phyloP scores from a whole-genome alignment of 805 yeast genomes.

The Kluyveromyces aestuarii region DNA sequence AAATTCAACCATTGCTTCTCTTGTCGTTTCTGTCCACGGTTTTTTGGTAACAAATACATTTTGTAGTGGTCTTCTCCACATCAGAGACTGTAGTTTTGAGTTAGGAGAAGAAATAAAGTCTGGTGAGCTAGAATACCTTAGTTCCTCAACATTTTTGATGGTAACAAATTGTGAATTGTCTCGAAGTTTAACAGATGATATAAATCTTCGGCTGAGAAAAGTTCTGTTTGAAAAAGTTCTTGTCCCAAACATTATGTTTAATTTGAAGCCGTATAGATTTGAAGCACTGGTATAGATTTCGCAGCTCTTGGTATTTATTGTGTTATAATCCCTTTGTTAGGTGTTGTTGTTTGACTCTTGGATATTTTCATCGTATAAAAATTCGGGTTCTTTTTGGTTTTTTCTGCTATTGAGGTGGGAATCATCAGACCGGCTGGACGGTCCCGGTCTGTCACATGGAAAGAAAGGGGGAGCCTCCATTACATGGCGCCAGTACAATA shows the following conservation, averaged over 20 bases:
- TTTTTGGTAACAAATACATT: constrained; percentile 79
- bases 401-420: too few relatives aligned
- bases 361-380: too few relatives aligned
- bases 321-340: too few relatives aligned
- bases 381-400: too few relatives aligned
- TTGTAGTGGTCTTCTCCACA: constrained; percentile 65
- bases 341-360: too few relatives aligned
- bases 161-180: constrained; percentile 19
- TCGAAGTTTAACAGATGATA: constrained; percentile 8
- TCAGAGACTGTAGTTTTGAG: constrained; percentile 51
- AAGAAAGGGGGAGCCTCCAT: too few relatives aligned
- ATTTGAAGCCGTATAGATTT: neutral
- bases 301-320: neutral
- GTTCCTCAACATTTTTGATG: constrained; percentile 23
- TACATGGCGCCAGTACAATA: too few relatives aligned
- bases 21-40: constrained; percentile 63
- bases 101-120: constrained; percentile 46
- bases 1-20: constrained; percentile 56
- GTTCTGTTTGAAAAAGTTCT: neutral
- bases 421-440: too few relatives aligned
- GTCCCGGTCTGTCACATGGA: too few relatives aligned
- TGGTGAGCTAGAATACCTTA: constrained; percentile 33
- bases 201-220: neutral
- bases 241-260: neutral
- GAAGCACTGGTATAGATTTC: neutral